Base-by-base conservation (phyloP, 805 yeast genomes). In the Brettanomyces naardenensis region DNA sequence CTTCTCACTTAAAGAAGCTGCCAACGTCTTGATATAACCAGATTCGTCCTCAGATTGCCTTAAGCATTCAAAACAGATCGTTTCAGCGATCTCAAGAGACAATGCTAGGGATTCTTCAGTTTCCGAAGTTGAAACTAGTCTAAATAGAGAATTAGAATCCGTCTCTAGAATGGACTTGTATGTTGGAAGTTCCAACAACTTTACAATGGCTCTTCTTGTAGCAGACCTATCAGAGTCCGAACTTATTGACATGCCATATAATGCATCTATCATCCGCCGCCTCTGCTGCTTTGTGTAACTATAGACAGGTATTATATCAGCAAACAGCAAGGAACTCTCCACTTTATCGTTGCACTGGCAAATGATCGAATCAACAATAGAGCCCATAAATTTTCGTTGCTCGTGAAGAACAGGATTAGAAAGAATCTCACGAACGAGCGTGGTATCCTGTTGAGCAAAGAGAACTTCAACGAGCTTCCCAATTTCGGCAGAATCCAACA, bases 161-260 rank as follows among this genome's bases (percentile, higher is more conserved):
- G 51, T 44, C 51, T 80, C 89, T 10, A 80, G 45, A 1, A 49
- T 46, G 0, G 85, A 69, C 46, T 61, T 73, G 49, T 66, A 72
- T 0, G 82, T 71, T 5, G 85, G 83, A 7, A 68, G 62, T 7
- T 52, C 48, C 21, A 77, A 52, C 10, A 77, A 45, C 39, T 68
- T 69, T 3, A 44, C 20, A n/a, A 77, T 48, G 7, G 38, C 14
- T 1, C 19, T 3, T 31, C 33, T 30, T 6, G 45, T 19, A 9
- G 13, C 9, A 27, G 18, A 3, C 7, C 14, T 28, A n/a, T n/a
- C 9, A 31, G 28, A 4, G 19, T 28, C 29, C 0, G 19, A 3
- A 4, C 25, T 9, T 21, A 28, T 11, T 13, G 43, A 14, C 3
- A 36, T 34, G 42, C 46, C 30, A 7, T 33, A 5, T 28, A 42